Evolutionary conservation across 2,329 filamentous ascomycete genomes (phyloP).

Genomic region (Hirsutella minnesotensis): DNA sequence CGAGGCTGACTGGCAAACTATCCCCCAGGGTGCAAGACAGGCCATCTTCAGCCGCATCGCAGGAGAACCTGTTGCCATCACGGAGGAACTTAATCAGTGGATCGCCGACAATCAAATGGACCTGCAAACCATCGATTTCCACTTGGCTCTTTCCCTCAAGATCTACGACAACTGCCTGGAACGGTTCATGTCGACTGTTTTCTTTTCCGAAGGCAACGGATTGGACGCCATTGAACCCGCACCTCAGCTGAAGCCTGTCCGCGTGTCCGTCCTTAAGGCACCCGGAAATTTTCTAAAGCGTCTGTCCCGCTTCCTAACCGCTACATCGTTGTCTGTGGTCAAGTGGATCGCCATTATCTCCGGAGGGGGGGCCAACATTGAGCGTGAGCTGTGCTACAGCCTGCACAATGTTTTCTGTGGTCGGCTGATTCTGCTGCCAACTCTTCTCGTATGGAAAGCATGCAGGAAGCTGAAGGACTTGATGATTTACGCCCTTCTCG

Average conservation of each 20-base stretch:
- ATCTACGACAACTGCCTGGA: constrained; percentile 7
- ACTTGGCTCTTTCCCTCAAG: constrained; percentile 11
- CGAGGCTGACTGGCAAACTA: constrained; percentile 17
- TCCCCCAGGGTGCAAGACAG: constrained; percentile 16
- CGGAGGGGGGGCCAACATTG: constrained; percentile 20
- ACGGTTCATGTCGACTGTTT: constrained; percentile 1
- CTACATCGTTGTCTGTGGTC: constrained; percentile 13
- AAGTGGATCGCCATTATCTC: constrained; percentile 23
- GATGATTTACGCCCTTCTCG: constrained; percentile 18
- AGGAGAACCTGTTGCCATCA: constrained; percentile 11
- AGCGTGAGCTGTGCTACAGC: constrained; percentile 22
- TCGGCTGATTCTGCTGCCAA: constrained; percentile 10
- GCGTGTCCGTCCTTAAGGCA: not conserved
- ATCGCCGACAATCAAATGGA: constrained; percentile 11
- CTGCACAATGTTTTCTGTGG: constrained; percentile 15
- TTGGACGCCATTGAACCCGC: constrained; percentile 4
- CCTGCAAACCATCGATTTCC: constrained; percentile 15
- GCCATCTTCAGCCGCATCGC: constrained; percentile 18
- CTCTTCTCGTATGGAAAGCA: constrained; percentile 18
- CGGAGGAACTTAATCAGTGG: constrained; percentile 14
- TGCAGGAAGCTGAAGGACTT: constrained; percentile 19
- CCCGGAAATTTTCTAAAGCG: constrained; percentile 4
- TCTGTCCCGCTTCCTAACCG: constrained; percentile 8
- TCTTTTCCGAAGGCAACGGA: not conserved
- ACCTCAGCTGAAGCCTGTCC: constrained; percentile 1